Evolutionary conservation across 73 alveolate species (phyloP).

Genomic region (Blepharisma stoltei): DNA sequence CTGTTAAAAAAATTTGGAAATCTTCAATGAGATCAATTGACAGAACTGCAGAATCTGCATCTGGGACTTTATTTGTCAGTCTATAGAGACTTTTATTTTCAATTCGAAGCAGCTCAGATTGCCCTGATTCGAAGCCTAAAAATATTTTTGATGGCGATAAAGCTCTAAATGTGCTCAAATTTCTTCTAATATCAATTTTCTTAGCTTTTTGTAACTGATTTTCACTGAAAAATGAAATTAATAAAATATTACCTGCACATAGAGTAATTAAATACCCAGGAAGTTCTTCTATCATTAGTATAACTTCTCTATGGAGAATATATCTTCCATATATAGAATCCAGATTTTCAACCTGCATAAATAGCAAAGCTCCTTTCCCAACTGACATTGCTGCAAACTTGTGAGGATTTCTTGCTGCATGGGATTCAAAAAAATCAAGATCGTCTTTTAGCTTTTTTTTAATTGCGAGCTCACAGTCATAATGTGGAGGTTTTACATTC

Average conservation of each 20-base stretch:
- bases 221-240: slow-evolving; percentile 1
- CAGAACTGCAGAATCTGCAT: background rate
- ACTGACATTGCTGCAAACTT: slow-evolving; percentile 14
- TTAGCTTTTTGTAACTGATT: background rate
- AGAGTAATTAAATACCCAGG: background rate
- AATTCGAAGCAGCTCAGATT: background rate
- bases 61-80: background rate
- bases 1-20: background rate
- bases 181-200: background rate
- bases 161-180: background rate
- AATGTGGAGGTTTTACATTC: background rate
- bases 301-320: slow-evolving; percentile 7
- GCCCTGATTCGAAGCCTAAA: background rate
- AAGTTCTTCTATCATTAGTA: slow-evolving; percentile 14
- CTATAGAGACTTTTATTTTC: background rate
- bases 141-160: background rate
- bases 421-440: background rate
- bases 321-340: slow-evolving; percentile 1
- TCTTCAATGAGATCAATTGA: slow-evolving; percentile 14
- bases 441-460: background rate
- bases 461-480: slow-evolving; percentile 7
- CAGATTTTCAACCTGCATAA: background rate
- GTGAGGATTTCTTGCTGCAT: background rate
- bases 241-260: slow-evolving; percentile 8
- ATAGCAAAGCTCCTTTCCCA: slow-evolving; percentile 9